Percentiles rank a stretch among this genome's conserved stretches.
phyloP scores from a whole-genome alignment of 345 rosid genomes.

The Bruguiera parviflora region DNA sequence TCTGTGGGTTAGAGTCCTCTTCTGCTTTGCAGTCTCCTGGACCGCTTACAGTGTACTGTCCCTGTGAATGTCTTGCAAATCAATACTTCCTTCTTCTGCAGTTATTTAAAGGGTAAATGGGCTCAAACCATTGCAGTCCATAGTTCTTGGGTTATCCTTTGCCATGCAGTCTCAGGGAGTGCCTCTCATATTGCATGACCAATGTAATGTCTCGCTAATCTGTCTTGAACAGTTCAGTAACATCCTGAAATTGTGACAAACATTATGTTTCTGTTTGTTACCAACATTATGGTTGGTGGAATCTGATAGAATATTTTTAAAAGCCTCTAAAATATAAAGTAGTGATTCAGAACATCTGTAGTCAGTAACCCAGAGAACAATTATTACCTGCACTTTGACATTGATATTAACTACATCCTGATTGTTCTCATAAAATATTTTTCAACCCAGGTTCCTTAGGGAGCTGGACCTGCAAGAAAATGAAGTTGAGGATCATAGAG shows the following conservation, averaged over 20 bases:
- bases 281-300: neutral
- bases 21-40: neutral
- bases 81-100: no score
- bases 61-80: no score
- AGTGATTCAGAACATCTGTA: neutral
- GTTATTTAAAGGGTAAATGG: no score
- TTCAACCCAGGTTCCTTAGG: slow-evolving; percentile 50
- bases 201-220: neutral
- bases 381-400: no score
- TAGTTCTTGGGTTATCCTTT: no score
- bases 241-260: neutral
- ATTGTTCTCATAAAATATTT: no score
- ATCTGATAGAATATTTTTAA: neutral
- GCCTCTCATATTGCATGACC: no score
- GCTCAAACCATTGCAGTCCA: no score
- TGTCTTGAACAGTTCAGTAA: neutral
- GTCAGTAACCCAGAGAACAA: no score
- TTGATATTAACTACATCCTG: neutral
- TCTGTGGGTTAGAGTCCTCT: neutral
- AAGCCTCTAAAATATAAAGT: neutral
- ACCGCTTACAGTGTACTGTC: no score
- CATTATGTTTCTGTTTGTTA: neutral
- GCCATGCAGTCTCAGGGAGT: no score
- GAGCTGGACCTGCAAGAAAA: slow-evolving; percentile 98
- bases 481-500: slow-evolving; percentile 88